Evolutionary conservation across 495 filamentous ascomycete species (phyloP).

Genomic region (Talaromyces ruber): DNA sequence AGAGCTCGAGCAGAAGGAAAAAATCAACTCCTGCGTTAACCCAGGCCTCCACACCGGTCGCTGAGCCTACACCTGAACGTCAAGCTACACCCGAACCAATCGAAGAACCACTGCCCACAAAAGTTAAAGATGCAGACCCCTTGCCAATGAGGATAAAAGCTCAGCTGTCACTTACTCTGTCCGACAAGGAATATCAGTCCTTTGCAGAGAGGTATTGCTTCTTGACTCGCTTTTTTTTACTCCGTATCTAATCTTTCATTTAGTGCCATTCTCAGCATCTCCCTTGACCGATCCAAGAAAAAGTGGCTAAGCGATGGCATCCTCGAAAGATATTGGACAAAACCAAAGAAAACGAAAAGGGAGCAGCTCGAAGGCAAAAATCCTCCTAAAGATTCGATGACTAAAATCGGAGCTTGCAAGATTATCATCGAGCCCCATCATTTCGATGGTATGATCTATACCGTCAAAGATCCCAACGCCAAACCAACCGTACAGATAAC

Average conservation of each 20-base stretch:
- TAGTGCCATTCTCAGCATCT: conserved; percentile 77
- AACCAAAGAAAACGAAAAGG: conserved; percentile 75
- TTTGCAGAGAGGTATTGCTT: conserved; percentile 69
- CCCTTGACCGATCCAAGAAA: conserved; percentile 73
- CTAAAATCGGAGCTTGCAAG: conserved; percentile 68
- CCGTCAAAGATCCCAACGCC: conserved; percentile 63
- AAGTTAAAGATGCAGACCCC: conserved; percentile 54
- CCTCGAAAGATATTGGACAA: conserved; percentile 90
- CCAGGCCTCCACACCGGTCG: conserved; percentile 11
- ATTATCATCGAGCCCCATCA: conserved; percentile 86
- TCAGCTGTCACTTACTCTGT: conserved; percentile 52
- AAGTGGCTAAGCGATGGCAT: conserved; percentile 86
- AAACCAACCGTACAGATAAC: conserved; percentile 41
- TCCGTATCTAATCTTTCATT: conserved; percentile 5
- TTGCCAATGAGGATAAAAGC: conserved; percentile 65
- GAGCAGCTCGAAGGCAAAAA: conserved; percentile 63
- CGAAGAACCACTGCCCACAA: conserved; percentile 53
- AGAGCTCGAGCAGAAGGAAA: conserved; percentile 26
- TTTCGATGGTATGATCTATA: conserved; percentile 80
- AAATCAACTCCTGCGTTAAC: conserved; percentile 23
- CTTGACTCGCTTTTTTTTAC: background rate
- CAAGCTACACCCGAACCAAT: conserved; percentile 25
- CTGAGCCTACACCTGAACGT: conserved; percentile 15
- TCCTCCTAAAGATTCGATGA: conserved; percentile 80
- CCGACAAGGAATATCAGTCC: conserved; percentile 66